Base-by-base conservation (phyloP, 768 basidiomycete genomes). In the Leucocoprinus birnbaumii region DNA sequence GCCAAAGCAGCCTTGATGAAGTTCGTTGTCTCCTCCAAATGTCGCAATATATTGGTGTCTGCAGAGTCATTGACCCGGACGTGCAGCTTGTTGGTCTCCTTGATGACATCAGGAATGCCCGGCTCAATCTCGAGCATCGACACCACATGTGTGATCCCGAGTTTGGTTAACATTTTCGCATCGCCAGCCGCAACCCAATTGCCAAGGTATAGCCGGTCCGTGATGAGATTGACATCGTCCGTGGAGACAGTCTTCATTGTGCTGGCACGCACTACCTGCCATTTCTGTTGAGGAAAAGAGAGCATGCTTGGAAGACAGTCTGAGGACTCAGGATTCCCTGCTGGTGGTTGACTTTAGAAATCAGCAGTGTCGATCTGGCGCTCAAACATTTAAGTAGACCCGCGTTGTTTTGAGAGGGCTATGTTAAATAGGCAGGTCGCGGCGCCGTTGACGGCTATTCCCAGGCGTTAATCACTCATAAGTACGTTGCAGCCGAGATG, bases 111-210 rank as follows among this genome's bases (percentile, higher is more conserved):
- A 5, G 80, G 80, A 55, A 83, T 68, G 10, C 62, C 65, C 8
- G 80, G 79, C 18, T 69, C 69, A 34, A 69, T 59, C 53, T 90
- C 86, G 44, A 90, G 58, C 27, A 85, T 77, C 22, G 84, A 86
- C 24, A 91, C 67, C 57, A 91, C 71, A 69, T 91, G 90, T 0
- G 89, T 91, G 59, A 90, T 80, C 11, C 86, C 85, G 5, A 89
- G 77, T 19, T 68, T 68, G 10, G 60, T 55, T n/a, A 89, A 71
- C 53, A 75, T 73, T 3, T 73, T 71, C 10, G 65, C 66, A 62
- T 82, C 68, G 22, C 66, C 66, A n/a, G 85, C 88, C 9, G 81
- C 83, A 60, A 68, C 69, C 47, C 78, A 77, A 60, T 84, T 85
- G 2, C 86, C 82, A 50, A 91, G 80, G 62, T 84, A 90, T 18